Evolutionary conservation across 495 filamentous ascomycete genomes (phyloP).

Genomic region (Lichenothelia convexa): DNA sequence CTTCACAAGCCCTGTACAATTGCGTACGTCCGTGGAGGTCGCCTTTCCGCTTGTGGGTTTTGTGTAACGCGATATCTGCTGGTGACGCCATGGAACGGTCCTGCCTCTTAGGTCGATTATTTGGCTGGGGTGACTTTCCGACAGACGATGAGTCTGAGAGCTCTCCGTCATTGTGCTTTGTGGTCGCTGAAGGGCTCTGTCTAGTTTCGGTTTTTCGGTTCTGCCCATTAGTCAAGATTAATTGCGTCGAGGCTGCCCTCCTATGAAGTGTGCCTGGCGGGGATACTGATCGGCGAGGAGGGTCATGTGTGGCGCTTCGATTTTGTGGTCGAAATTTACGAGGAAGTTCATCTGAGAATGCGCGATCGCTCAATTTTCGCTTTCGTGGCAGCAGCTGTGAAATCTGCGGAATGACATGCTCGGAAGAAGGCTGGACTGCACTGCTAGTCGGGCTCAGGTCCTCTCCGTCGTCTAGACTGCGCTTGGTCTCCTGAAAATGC

Average conservation of each 20-base stretch:
- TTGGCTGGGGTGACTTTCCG: conserved; percentile 6
- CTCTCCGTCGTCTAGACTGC: too few relatives aligned
- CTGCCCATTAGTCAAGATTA: conserved; percentile 3
- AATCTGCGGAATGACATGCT: too few relatives aligned
- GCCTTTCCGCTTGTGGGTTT: conserved; percentile 55
- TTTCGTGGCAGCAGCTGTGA: too few relatives aligned
- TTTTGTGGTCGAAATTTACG: conserved; percentile 1
- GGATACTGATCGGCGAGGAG: conserved; percentile 9
- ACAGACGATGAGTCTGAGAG: conserved; percentile 12
- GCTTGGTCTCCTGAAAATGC: too few relatives aligned
- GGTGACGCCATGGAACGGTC: conserved; percentile 10
- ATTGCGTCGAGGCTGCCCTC: conserved; percentile 11
- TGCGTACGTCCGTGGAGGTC: conserved; percentile 74
- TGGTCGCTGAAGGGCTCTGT: neutral
- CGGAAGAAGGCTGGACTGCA: too few relatives aligned
- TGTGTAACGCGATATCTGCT: conserved; percentile 14
- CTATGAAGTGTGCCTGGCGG: conserved; percentile 7
- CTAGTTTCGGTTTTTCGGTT: conserved; percentile 6
- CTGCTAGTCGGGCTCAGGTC: too few relatives aligned
- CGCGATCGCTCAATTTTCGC: too few relatives aligned
- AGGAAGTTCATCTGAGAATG: too few relatives aligned
- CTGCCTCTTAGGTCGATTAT: conserved; percentile 6
- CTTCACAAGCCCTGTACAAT: conserved; percentile 66
- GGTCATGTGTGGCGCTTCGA: conserved; percentile 1
- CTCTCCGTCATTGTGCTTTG: neutral